phyloP scores from a whole-genome alignment of 192 early-diverging fungal genomes.

The Entophlyctis luteolus region DNA sequence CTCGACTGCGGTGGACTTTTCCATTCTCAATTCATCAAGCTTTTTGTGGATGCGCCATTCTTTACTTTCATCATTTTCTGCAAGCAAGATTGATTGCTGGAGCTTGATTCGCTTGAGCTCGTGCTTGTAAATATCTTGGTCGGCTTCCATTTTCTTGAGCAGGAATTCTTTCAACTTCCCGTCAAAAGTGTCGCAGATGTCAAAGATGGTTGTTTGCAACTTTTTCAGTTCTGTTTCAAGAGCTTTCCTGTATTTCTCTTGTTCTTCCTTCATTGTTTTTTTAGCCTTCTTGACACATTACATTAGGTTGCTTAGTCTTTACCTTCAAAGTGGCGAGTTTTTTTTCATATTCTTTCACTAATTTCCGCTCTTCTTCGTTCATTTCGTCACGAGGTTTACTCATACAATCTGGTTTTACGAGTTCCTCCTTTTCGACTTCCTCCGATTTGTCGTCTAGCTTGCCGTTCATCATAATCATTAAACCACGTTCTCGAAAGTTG shows the following conservation, averaged over 20 bases:
- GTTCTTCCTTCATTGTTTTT: conserved; percentile 49
- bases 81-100: conserved; percentile 29
- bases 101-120: conserved; percentile 52
- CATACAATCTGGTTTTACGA: conserved; percentile 55
- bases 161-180: conserved; percentile 38
- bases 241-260: conserved; percentile 59
- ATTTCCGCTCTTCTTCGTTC: conserved; percentile 55
- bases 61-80: conserved; percentile 45
- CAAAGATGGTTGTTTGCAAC: conserved; percentile 46
- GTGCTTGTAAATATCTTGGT: conserved; percentile 44
- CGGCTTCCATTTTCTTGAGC: conserved; percentile 41
- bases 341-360: conserved; percentile 63
- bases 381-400: conserved; percentile 55
- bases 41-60: conserved; percentile 36
- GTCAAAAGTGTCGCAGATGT: conserved; percentile 53
- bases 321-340: conserved; percentile 55
- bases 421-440: conserved; percentile 52
- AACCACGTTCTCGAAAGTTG: conserved; percentile 51
- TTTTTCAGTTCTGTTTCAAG: conserved; percentile 61
- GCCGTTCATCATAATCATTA: conserved; percentile 61
- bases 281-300: not conserved
- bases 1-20: conserved; percentile 29
- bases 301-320: not conserved
- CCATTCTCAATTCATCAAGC: conserved; percentile 41
- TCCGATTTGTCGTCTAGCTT: conserved; percentile 49